Base-by-base conservation (phyloP, 805 yeast species). In the Teunomyces tritomae region DNA sequence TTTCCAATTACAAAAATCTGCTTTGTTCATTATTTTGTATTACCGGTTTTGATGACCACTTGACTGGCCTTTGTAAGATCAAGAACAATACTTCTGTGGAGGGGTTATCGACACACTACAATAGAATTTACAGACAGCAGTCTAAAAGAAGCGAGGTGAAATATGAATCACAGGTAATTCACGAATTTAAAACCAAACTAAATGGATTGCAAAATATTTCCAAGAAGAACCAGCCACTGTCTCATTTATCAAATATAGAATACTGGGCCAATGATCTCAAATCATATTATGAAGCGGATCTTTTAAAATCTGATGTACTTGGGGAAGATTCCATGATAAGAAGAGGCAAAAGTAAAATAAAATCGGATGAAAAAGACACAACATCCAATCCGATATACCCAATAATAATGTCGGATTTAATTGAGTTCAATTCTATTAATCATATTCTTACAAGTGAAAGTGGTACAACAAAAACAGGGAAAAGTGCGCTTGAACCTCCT, bases 21-120 rank as follows among this genome's bases (percentile, higher is more conserved):
- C 51, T 76, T 2, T 68, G 69, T 40, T 76, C 80, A 0, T 61
- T 62, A 1, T 74, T 75, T 50, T 79, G 83, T 50, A 70, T 77
- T 3, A 58, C 72, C 3, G 64, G 65, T 43, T 42, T 53, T 1
- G 65, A 79, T 37, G 10, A 37, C 11, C 27, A n/a, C 10, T 24
- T 24, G 14, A 13, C 20, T 28, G 26, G 29, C 13, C 68, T 62
- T 45, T 78, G 83, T 56, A 43, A 63, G 47, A 61, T 77, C 14
- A 59, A 43, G 4, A 67, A 61, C 29, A 50, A 57, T n/a, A 53
- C 53, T n/a, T 54, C 57, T 1, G 54, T 75, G 24, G 54, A 57
- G 8, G 33, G 64, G 9, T 57, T 57, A 39, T 65, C 67, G 8
- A 60, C 60, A 1, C 53, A 53, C 28, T 43, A 43, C 32, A 55